Base-by-base conservation (phyloP, 257 asterid genomes). In the Solanum habrochaites region DNA sequence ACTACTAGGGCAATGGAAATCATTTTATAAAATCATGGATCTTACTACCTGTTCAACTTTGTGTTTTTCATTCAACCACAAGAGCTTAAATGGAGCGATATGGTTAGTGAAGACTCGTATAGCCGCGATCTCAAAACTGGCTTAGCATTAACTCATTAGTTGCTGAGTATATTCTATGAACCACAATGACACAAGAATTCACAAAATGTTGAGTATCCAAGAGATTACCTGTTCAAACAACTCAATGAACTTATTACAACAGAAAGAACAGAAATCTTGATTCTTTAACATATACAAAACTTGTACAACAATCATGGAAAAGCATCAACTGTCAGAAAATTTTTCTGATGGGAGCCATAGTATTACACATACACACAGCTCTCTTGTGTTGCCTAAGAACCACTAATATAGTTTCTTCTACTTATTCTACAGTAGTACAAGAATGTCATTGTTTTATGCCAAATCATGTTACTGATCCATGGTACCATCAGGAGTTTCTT, bases 351-450 rank as follows among this genome's bases (percentile, higher is more conserved):
- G 31, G 6, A 11, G 20, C 35, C 29, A 74, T 75, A 75, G 60
- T 13, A 77, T 42, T 77, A 14, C 11, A 75, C 31, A 75, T 40
- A 23, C 58, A 67, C 7, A 29, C 20, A 75, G 29, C 82, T 74
- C 82, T 45, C 10, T 11, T 74, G 15, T 43, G 83, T 47, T 10
- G 45, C 69, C 85, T 78, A 21, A 60, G 18, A 75, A 12, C 72
- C 64, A 15, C 88, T 58, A 56, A 75, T 27, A 62, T 32, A 67
- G 62, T 40, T 37, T 14, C 60, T 64, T 86, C 77, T 86, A 43
- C 83, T 74, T 47, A 29, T 85, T 23, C 42, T 67, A 85, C 81
- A 58, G 81, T 70, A 85, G 80, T 85, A 85, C 87, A 70, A 85
- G 82, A 85, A 43, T 56, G 66, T 21, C 39, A 25, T 71, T 25